Conservation (phyloP, 2,329 filamentous ascomycete species). For the Dactylellina parvicollis region DNA sequence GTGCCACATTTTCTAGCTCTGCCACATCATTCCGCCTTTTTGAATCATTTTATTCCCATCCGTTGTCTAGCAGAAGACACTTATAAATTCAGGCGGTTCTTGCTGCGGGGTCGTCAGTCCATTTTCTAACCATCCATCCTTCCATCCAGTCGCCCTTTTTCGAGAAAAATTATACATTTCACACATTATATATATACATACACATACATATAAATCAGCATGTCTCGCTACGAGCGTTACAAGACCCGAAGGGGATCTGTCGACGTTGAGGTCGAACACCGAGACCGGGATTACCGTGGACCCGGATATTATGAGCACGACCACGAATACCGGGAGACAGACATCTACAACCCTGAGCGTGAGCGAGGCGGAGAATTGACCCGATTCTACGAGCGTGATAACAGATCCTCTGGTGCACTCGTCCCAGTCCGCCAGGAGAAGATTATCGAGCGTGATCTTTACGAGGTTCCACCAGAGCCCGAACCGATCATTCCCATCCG, state of each 20-base stretch:
- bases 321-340: constrained; percentile 47
- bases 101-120: neutral
- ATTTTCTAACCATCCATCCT: constrained; percentile 7
- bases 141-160: neutral
- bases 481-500: constrained; percentile 52
- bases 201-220: constrained; percentile 14
- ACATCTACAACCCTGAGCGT: constrained; percentile 29
- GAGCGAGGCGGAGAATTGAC: constrained; percentile 44
- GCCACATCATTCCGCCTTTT: constrained; percentile 20
- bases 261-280: constrained; percentile 51
- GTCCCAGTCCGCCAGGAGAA: constrained; percentile 53
- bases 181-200: neutral
- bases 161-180: neutral
- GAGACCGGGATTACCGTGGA: constrained; percentile 38
- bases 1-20: constrained; percentile 22
- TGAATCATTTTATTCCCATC: neutral
- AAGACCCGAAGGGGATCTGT: constrained; percentile 36
- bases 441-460: constrained; percentile 53
- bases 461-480: constrained; percentile 48
- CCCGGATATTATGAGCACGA: constrained; percentile 50
- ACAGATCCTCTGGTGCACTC: constrained; percentile 39
- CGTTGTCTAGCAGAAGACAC: neutral
- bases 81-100: neutral
- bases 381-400: constrained; percentile 45
- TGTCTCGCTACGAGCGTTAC: constrained; percentile 42